Evolutionary conservation across 305 asterid species (phyloP), one percentile per base, ranked within the genome.

Genomic region (Withania somnifera): DNA sequence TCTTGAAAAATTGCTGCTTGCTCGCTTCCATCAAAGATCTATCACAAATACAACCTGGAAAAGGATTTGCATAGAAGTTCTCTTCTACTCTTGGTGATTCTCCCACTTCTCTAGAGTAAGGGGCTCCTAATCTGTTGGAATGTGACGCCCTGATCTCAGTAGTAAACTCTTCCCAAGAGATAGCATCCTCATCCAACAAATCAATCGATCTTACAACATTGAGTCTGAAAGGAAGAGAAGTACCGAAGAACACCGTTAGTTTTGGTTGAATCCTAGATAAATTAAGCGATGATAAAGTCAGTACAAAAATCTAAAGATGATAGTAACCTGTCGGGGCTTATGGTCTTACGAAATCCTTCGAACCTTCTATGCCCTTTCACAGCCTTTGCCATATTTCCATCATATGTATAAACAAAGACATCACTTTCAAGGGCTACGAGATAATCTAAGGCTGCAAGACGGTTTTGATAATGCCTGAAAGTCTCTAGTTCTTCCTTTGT

Each of bases 371-470:
- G 99, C 22, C 99, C 99, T 69, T 92, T 97, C 79, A 95, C 98
- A 0, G 99, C 97, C 88, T 92, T 95, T 2, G 98, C 99, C 99
- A 95, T 93, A 82, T 95, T 92, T 28, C 99, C 99, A 58, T 93
- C 97, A 15, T 93, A 91, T 1, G 99, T 93, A 84, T 93, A 95
- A 17, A 91, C 89, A 77, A 95, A 95, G 3, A 87, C 94, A 45
- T 93, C 97, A 53, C 99, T 95, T 54, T 93, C 95, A 61, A 90
- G 82, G 53, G 99, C 98, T 15, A 95, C 90, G 36, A 87, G 84
- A 79, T 95, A 92, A 87, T 95, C 99, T 63, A 95, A 81, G 20
- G 97, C 98, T 50, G 98, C 98, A n/a, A 95, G 93, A 36, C 95
- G 97, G 83, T 95, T 95, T 81, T 91, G 97, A 20, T 85, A 85